These are phyloP conservation scores for Camellia oleifera DNA, from an alignment of 179 eudicot genomes.

Conservation along the genomic window DNA sequence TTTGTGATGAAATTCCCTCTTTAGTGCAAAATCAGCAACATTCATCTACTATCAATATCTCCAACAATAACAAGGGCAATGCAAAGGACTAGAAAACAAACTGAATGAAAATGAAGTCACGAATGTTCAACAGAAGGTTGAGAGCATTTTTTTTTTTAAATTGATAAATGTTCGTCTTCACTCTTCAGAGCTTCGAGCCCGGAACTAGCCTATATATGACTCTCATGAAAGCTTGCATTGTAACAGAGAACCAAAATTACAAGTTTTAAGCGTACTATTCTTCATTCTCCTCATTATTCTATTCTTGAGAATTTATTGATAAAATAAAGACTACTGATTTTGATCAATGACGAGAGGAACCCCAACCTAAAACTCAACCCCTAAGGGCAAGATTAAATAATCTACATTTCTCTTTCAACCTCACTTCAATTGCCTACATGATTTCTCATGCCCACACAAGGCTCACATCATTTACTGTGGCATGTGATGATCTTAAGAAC, in stretches of 20 bases:
- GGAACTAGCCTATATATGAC: background rate
- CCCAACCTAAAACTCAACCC: background rate
- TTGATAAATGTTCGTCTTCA: background rate
- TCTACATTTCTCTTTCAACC: background rate
- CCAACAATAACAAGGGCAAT: background rate
- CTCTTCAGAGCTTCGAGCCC: background rate
- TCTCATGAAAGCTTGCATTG: background rate
- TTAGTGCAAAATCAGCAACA: background rate
- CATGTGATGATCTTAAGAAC: too few relatives aligned
- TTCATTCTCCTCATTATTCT: background rate
- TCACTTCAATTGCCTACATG: background rate
- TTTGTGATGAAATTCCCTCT: background rate
- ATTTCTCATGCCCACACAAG: background rate
- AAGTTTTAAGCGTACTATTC: background rate
- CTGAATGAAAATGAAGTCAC: background rate
- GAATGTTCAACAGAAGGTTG: background rate
- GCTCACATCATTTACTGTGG: too few relatives aligned
- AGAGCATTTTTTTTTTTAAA: background rate
- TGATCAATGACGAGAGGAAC: background rate
- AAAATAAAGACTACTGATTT: background rate
- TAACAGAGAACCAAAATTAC: background rate
- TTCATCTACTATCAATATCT: background rate
- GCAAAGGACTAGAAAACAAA: background rate
- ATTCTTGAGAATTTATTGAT: background rate
- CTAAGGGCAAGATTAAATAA: background rate